Percentiles rank a stretch among this genome's conserved stretches.
phyloP scores from a whole-genome alignment of 2,329 filamentous ascomycete species.

The Aspergillus alliaceus region DNA sequence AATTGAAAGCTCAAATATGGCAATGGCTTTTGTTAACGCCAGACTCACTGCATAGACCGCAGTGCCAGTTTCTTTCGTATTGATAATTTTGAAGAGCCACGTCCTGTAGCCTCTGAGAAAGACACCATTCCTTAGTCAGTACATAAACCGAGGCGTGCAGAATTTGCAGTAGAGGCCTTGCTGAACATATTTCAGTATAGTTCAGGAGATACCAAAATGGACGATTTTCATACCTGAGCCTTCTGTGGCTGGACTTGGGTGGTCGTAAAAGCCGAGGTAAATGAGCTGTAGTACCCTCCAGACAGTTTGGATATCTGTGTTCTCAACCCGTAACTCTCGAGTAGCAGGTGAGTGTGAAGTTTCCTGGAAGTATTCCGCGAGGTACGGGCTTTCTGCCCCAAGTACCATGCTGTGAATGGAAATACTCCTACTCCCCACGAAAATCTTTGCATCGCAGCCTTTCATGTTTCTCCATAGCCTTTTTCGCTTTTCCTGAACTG shows the following conservation, averaged over 20 bases:
- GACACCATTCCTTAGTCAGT: not conserved
- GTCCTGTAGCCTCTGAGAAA: not conserved
- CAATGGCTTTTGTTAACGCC: not conserved
- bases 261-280: not conserved
- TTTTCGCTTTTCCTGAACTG: not conserved
- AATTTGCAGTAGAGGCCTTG: not conserved
- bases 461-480: not conserved
- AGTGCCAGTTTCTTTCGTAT: not conserved
- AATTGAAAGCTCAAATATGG: not conserved
- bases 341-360: not conserved
- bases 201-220: not conserved
- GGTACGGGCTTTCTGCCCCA: not conserved
- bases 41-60: not conserved
- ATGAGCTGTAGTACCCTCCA: not conserved
- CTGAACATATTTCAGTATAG: not conserved
- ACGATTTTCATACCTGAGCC: not conserved
- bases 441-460: not conserved
- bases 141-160: not conserved
- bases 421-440: not conserved
- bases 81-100: not conserved
- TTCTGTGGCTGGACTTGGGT: not conserved
- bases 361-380: not conserved
- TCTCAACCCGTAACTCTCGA: not conserved
- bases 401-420: not conserved
- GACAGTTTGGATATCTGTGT: not conserved